Evolutionary conservation across 73 alveolate genomes (phyloP).

Genomic region (Tetrahymena borealis): DNA sequence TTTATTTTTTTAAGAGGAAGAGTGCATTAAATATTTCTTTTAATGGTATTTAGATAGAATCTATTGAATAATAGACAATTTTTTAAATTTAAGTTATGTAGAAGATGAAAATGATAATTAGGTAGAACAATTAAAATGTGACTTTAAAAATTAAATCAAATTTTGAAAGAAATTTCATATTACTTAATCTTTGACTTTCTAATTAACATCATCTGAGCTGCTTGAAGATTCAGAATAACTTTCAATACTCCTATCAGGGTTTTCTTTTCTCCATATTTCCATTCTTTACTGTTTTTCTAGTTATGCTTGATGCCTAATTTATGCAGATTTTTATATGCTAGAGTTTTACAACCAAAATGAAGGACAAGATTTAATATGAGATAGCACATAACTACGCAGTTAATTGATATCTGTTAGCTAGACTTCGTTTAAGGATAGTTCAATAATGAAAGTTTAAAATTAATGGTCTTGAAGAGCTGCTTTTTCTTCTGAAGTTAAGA

Average conservation of each 20-base stretch:
- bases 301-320: neutral
- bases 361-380: neutral
- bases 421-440: neutral
- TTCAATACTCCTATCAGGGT: neutral
- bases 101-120: neutral
- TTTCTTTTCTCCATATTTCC: neutral
- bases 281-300: neutral
- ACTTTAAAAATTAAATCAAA: no score
- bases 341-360: neutral
- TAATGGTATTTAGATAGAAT: no score
- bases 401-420: neutral
- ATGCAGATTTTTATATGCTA: neutral
- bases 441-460: neutral
- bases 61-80: no score
- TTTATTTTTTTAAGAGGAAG: no score
- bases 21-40: no score
- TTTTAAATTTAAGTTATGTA: neutral
- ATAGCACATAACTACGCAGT: neutral
- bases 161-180: neutral
- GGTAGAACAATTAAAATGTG: no score
- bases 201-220: neutral
- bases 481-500: neutral
- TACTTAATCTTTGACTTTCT: neutral
- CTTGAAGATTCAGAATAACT: neutral
- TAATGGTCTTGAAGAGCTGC: slow-evolving; percentile 2